Evolutionary conservation across 2,329 filamentous ascomycete species (phyloP), one percentile per base, ranked within the genome.

Genomic region (Metarhizium album): DNA sequence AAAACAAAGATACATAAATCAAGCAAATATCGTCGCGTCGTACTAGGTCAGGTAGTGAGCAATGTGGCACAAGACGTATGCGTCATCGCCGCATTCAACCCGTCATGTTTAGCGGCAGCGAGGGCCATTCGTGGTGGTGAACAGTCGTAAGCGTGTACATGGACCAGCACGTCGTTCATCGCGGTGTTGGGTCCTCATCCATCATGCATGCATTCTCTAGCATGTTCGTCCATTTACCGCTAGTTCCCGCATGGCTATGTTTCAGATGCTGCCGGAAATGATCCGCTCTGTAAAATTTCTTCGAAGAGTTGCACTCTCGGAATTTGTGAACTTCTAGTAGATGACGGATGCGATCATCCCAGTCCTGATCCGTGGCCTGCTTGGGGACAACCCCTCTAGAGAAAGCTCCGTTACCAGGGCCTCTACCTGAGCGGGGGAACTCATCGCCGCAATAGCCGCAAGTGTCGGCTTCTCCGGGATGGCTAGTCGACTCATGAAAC

Each of bases 221-320:
- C 78, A 95, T 90, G 68, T 97, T 97, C 13, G 93, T 98, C 93
- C 93, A 98, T 69, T 97, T 97, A 31, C 93, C 93, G 67, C 90
- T 96, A 1, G 89, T 91, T 35, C 93, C 93, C 37, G 87, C 88
- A 69, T 97, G 93, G 66, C 90, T 96, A 67, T 98, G 93, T 74
- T 97, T 98, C 52, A 98, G 74, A 69, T 98, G 93, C 68, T 98
- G 93, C 53, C 93, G 83, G 75, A 98, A 98, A 67, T 98, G 93
- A 67, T 98, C 93, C 33, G 93, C 93, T 37, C 93, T 82, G 72
- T 87, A 98, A 67, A 98, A 98, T 67, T 97, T 97, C 75, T 98
- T 98, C 58, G 87, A 86, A 62, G 93, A 90, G 67, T 98, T 98
- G 78, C 93, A 98, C 70, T 97, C 93, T 55, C 90, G 83, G 65